Evolutionary conservation across 164 flowering plant genomes (phyloP), one percentile per base, ranked within the genome.

Genomic region (Amborella trichopoda): DNA sequence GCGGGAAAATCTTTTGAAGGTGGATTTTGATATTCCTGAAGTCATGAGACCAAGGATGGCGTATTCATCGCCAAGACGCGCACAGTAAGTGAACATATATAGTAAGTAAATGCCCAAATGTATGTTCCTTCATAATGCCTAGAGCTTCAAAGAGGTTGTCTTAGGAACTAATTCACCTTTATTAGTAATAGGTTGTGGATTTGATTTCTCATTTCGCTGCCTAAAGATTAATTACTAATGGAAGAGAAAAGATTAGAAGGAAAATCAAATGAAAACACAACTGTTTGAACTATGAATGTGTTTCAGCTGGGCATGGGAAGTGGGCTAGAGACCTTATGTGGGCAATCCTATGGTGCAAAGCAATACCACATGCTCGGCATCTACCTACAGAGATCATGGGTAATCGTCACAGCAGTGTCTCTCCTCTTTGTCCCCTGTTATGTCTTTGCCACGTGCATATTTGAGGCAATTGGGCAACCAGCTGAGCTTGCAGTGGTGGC

Each of bases 331-430:
- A 65, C 70, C 2, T 44, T 71, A 1, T 71, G 76, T 46, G 70
- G 76, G 2, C 70, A 68, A 48, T 70, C 76, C 9, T 71, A 26
- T 32, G 73, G 76, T 12, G 73, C 73, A 14, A 48, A 23, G 40
- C 70, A 59, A 40, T 50, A 64, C 19, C 63, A 68, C 49, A 61
- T 71, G 76, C 17, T 71, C 49, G 76, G 76, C 14, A 56, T 71
- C 37, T 68, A 71, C 38, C 32, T 68, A 49, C 70, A 68, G 24
- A 37, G 66, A 2, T 71, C 73, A 16, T 68, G 76, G 69, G 26
- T 67, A 6, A 45, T 71, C 21, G 54, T 55, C 32, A 12, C 48
- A 2, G 4, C 32, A 1, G 30, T 39, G 21, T 24, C 68, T 1
- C 43, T 48, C 13, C 2, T 65, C 8, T 17, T 71, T n/a, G 14